Conservation (phyloP, 2,329 filamentous ascomycete genomes). For the Neophaeococcomyces aloes region DNA sequence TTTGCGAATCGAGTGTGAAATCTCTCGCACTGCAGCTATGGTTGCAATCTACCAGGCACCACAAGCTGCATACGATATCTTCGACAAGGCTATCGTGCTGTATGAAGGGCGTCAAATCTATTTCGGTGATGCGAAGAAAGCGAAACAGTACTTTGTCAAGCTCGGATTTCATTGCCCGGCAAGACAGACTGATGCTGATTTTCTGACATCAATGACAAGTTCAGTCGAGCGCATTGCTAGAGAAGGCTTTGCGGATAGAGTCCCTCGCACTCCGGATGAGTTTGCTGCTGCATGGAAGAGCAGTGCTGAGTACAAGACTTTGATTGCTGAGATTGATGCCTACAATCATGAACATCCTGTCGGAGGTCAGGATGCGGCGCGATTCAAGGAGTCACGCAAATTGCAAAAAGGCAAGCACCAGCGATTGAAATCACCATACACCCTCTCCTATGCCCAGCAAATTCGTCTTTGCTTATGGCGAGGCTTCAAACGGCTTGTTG, state of each 20-base stretch:
- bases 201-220: constrained; percentile 60
- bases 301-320: constrained; percentile 36
- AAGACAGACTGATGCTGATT: constrained; percentile 61
- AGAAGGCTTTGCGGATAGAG: constrained; percentile 50
- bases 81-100: constrained; percentile 64
- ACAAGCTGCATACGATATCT: constrained; percentile 47
- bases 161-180: constrained; percentile 61
- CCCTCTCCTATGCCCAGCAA: constrained; percentile 45
- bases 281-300: constrained; percentile 51
- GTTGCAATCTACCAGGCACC: constrained; percentile 50
- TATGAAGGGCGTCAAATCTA: constrained; percentile 72
- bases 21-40: constrained; percentile 41
- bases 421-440: constrained; percentile 46
- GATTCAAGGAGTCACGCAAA: constrained; percentile 33
- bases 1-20: constrained; percentile 40
- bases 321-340: constrained; percentile 35
- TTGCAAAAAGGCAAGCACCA: constrained; percentile 35
- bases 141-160: constrained; percentile 55
- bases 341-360: constrained; percentile 35
- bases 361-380: constrained; percentile 31
- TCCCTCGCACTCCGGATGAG: constrained; percentile 60
- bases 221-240: constrained; percentile 48
- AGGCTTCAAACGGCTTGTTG: constrained; percentile 56
- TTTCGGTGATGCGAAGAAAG: constrained; percentile 54
- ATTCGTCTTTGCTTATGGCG: constrained; percentile 47